Percentiles rank a stretch among this genome's conserved stretches.
Evolutionary conservation across 2,329 filamentous ascomycete species (phyloP).

Genomic region (Coniosporium tulheliwenetii): DNA sequence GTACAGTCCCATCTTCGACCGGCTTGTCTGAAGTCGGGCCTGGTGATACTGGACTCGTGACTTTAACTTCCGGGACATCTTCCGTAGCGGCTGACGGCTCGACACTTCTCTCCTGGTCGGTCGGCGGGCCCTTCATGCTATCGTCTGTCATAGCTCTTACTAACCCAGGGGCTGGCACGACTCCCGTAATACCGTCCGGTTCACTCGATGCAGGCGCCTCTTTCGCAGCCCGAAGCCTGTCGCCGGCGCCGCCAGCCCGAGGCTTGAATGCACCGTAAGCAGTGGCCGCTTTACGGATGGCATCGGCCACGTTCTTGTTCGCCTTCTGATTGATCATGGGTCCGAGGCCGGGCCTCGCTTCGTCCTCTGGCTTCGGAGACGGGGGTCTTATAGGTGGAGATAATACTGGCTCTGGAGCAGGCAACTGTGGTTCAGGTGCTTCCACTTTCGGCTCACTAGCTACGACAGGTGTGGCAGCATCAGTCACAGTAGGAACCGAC

Average conservation of each 20-base stretch:
- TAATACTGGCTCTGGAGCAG: constrained; percentile 1
- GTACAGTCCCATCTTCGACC: not conserved
- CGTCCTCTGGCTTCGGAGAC: constrained; percentile 34
- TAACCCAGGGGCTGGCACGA: constrained; percentile 61
- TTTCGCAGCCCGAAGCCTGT: constrained; percentile 51
- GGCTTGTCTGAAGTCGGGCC: not conserved
- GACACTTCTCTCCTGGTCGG: not conserved
- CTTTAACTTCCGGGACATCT: constrained; percentile 3
- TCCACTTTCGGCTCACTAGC: no score
- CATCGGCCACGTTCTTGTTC: constrained; percentile 57
- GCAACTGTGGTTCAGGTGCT: no score
- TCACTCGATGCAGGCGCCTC: constrained; percentile 46
- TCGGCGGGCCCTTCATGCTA: constrained; percentile 1
- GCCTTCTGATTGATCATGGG: constrained; percentile 81
- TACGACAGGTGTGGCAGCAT: no score
- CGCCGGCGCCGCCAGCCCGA: constrained; percentile 70
- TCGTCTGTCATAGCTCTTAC: constrained; percentile 14
- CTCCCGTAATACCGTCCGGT: constrained; percentile 77
- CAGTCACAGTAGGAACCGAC: no score
- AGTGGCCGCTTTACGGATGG: constrained; percentile 66
- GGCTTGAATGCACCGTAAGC: constrained; percentile 69
- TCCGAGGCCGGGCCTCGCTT: constrained; percentile 59
- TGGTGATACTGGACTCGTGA: not conserved
- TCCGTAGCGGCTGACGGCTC: not conserved
- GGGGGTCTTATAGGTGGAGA: constrained; percentile 27